Evolutionary conservation across 345 rosid species (phyloP), one percentile per base, ranked within the genome.

Genomic region (Syzygium aqueum): DNA sequence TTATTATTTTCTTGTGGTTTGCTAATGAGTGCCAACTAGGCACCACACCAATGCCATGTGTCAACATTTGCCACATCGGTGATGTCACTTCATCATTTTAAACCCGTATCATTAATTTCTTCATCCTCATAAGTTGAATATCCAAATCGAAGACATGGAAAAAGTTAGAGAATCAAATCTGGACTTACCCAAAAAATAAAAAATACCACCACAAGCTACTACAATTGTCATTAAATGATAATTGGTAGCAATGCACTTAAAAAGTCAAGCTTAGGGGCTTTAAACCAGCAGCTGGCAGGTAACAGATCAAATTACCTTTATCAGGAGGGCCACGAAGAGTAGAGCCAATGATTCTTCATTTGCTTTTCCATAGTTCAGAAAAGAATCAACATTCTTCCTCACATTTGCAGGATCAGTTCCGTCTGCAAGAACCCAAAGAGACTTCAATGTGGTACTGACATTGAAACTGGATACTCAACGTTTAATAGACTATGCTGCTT

Each of bases 271-370:
- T 73, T 21, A 11, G 0, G 7, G 46, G 80, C 78, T 16, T 33
- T 73, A 73, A 73, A 33, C 49, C 7, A 1, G 46, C 80, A 33
- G 23, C 80, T 33, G 46, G 25, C 22, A 73, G 49, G 46, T 37
- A 33, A 73, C 12, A 37, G 80, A 2, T 73, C 61, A 56, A 86
- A 56, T 85, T 87, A 91, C 93, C 92, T 90, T 91, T 13, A 90
- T 65, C 49, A 91, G 73, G 73, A 91, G 87, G 56, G 89, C 86
- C 86, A 87, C 84, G 28, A 90, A 90, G 40, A 91, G 91, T 85
- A 87, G 78, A 28, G 88, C 92, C 49, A 94, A 30, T 85, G 93
- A 94, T 89, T 92, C 94, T 53, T 85, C 57, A 50, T 94, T 94
- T 28, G 88, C 56, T 37, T 51, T 83, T 86, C 94, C 95, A 92